Percentiles rank a stretch among this genome's conserved stretches.
phyloP scores from a whole-genome alignment of 495 filamentous ascomycete species.

The Jackrogersella multiformis region DNA sequence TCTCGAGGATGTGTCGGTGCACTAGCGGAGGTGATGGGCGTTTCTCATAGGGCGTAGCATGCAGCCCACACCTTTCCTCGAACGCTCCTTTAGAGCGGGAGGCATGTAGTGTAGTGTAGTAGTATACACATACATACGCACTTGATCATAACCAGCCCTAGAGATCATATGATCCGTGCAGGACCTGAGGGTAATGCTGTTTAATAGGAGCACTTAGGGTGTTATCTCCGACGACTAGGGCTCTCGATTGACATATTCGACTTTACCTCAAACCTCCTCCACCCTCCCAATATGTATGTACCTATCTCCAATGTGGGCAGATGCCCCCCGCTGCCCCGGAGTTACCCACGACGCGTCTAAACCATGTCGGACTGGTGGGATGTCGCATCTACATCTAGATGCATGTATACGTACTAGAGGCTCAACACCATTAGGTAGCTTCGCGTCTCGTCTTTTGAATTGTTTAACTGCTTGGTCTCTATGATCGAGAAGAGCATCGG shows the following conservation, averaged over 20 bases:
- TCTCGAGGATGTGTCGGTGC: neutral
- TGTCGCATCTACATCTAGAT: constrained; percentile 29
- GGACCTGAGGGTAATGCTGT: neutral
- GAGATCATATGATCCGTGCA: constrained; percentile 28
- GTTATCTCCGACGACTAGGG: constrained; percentile 26
- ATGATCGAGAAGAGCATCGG: too few species aligned
- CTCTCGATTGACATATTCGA: constrained; percentile 13
- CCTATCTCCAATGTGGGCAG: constrained; percentile 20
- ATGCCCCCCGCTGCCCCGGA: constrained; percentile 38
- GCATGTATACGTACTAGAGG: constrained; percentile 26
- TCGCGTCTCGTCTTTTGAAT: too few species aligned
- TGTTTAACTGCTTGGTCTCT: too few species aligned
- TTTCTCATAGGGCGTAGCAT: constrained; percentile 9
- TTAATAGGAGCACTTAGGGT: constrained; percentile 3
- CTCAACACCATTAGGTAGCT: constrained; percentile 24
- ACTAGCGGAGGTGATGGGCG: neutral
- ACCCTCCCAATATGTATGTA: neutral
- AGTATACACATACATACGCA: constrained; percentile 1
- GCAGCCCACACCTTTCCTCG: neutral
- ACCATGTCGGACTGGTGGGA: constrained; percentile 30
- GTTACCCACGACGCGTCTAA: constrained; percentile 33
- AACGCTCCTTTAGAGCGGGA: neutral
- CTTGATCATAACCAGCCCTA: too few species aligned
- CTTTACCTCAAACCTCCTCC: constrained; percentile 12
- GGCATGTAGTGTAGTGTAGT: too few species aligned